Evolutionary conservation across 1,139 yeast species (phyloP), one percentile per base, ranked within the genome.

Genomic region (Eremothecium coryli): DNA sequence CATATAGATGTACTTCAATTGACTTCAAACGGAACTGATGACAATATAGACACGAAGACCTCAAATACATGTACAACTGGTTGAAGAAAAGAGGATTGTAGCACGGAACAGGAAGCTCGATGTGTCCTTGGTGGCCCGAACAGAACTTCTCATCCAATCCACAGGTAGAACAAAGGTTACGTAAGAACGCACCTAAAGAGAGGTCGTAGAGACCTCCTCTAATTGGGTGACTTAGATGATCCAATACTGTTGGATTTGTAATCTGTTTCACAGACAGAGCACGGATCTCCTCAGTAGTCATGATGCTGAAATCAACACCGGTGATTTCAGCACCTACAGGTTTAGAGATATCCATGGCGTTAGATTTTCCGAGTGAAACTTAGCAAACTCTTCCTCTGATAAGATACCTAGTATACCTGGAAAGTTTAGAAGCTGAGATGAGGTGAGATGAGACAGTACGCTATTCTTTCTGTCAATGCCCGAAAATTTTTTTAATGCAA

Each of bases 101-200:
- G 31, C 85, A 93, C 4, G 97, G 95, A 26, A 85, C 80, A 7
- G 98, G 98, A 47, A 93, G 71, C 58, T 90, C 96, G 41, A 93
- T 86, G 60, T 93, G 98, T 40, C 99, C 99, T 63, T 85, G 86
- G 60, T 93, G 99, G 24, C 99, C 99, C 2, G 97, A 96, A 64
- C 99, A 93, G 52, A 75, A 80, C 54, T 82, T 76, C 49, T 90
- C 97, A 57, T 86, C 95, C 43, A 90, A 68, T 18, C 97, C 96
- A 72, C 99, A 93, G 2, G 98, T 90, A 18, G 93, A 71, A 72
- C 99, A 88, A 46, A 82, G 68, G 56, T 88, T 84, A 56, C 81
- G 71, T 44, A 85, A 67, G 54, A 86, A 90, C 1, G 98, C 98
- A 48, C 99, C 99, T 33, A 93, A 66, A 15, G 95, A 78, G 45